Evolutionary conservation across 2,329 filamentous ascomycete species (phyloP), one percentile per base, ranked within the genome.

Genomic region (Pseudocercospora musae): DNA sequence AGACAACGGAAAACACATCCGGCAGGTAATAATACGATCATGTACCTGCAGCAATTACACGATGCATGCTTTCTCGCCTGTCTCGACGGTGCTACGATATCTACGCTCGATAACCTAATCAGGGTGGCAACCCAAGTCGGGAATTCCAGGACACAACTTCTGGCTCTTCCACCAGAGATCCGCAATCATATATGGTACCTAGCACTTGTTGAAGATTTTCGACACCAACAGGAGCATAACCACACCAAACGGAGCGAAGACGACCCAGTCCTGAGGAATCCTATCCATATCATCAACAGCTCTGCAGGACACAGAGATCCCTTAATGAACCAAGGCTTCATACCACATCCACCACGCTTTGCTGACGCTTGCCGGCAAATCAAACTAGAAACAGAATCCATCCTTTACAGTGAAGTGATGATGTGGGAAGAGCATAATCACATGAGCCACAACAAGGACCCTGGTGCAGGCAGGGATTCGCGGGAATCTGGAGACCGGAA

Each of bases 81-180:
- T 25, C 21, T 48, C 3, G 44, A 48, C 3, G 44, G 23, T 25
- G 44, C 44, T 21, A 48, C 44, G 23, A 21, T 48, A 4, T 25
- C 44, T 18, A 23, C 11, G 13, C 44, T 48, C 21, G 44, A 48
- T 25, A 13, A 8, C 15, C 18, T 48, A 2, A 48, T 48, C 44
- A 20, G 18, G 8, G 23, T 48, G 21, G 44, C 44, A 48, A 33
- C 11, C 3, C 25, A 37, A 46, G 4, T 62, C 27, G 31, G 49
- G 3, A 58, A 58, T 27, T 58, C 56, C 25, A 58, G 37, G 29
- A 33, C 25, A 2, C 56, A 13, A 8, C 56, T 58, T 13, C 20
- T 58, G 7, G 29, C 42, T n/a, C 46, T 58, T n/a, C 46, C 57
- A n/a, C 27, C 44, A 25, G 57, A 58, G 46, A 21, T 58, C 6